Evolutionary conservation across 768 basidiomycete species (phyloP).

Genomic region (Russula emetica): DNA sequence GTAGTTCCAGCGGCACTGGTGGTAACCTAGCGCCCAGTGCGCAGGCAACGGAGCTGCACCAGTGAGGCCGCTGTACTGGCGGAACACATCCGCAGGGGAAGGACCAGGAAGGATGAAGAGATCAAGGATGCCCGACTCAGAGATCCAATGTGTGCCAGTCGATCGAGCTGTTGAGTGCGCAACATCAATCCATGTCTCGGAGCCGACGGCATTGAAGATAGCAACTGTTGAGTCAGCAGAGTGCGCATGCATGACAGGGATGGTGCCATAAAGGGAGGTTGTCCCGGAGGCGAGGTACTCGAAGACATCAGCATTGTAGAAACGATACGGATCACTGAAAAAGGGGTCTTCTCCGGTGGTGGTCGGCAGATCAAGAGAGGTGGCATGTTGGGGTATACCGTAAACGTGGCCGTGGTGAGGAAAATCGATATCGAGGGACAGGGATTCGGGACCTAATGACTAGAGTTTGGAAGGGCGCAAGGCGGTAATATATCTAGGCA

Average conservation of each 20-base stretch:
- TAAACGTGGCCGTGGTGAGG: slow-evolving; percentile 88
- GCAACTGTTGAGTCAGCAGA: slow-evolving; percentile 83
- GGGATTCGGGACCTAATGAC: slow-evolving; percentile 82
- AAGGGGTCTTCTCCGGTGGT: slow-evolving; percentile 74
- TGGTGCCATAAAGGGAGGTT: slow-evolving; percentile 84
- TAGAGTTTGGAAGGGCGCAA: slow-evolving; percentile 3
- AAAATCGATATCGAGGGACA: slow-evolving; percentile 90
- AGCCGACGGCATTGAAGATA: slow-evolving; percentile 80
- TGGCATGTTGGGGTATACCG: slow-evolving; percentile 96
- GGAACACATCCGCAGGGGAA: slow-evolving; percentile 73
- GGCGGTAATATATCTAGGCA: slow-evolving; percentile 6
- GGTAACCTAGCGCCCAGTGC: slow-evolving; percentile 88
- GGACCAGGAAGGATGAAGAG: slow-evolving; percentile 92
- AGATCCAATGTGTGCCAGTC: slow-evolving; percentile 93
- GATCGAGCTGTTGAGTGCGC: slow-evolving; percentile 61
- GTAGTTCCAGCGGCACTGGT: slow-evolving; percentile 99
- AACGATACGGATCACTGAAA: slow-evolving; percentile 88
- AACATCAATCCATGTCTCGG: slow-evolving; percentile 95
- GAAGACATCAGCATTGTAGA: slow-evolving; percentile 95
- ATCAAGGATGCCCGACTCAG: slow-evolving; percentile 95
- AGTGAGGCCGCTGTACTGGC: slow-evolving; percentile 79
- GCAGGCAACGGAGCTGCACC: slow-evolving; percentile 87
- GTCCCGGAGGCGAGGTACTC: slow-evolving; percentile 83
- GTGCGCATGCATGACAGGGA: slow-evolving; percentile 93
- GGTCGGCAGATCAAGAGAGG: slow-evolving; percentile 79